Base-by-base conservation (phyloP, 768 basidiomycete genomes). In the Lactarius psammicola region DNA sequence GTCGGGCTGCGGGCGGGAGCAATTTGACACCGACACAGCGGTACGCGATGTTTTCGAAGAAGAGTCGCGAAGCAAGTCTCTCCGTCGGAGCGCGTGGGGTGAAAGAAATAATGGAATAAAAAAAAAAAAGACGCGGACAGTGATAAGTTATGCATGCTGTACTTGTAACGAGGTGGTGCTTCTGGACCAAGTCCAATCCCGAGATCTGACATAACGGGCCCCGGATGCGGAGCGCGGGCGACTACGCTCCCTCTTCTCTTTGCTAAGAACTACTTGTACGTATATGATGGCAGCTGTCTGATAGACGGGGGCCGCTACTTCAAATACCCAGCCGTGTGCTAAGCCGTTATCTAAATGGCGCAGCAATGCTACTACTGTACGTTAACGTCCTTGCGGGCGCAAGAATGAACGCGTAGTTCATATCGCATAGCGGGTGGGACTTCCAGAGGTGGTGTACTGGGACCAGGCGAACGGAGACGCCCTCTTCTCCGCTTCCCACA, bases 361-460 rank as follows among this genome's bases (percentile, higher is more conserved):
- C 5, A 26, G 49, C 46, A 2, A 49, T 49, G 23, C 44, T 10
- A 10, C 17, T 2, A 15, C 2, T 5, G 5, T 40, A 28, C 28
- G 51, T 62, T 20, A 38, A 42, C 10, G 28, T 30, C 28, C 18
- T 23, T 42, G 34, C 6, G n/a, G n/a, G 58, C 51, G 53, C 17
- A 57, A 31, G 13, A 42, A 31, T n/a, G 6, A 11, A 17, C 36
- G 28, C 20, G 30, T 26, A 46, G 61, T 55, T 46, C 56, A 62
- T 66, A 57, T 58, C 56, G 60, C 55, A 66, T 66, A 66, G 46
- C 36, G 44, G 13, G 65, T 57, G 56, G 46, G 31, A 62, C 10
- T 55, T 56, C 59, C 26, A 36, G 62, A 66, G 51, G 20, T 33
- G 61, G 28, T 59, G 20, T 11, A 2, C 33, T 13, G 28, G 17